Base-by-base conservation (phyloP, 352 stramenopile species). In the Pythium myriotylum region DNA sequence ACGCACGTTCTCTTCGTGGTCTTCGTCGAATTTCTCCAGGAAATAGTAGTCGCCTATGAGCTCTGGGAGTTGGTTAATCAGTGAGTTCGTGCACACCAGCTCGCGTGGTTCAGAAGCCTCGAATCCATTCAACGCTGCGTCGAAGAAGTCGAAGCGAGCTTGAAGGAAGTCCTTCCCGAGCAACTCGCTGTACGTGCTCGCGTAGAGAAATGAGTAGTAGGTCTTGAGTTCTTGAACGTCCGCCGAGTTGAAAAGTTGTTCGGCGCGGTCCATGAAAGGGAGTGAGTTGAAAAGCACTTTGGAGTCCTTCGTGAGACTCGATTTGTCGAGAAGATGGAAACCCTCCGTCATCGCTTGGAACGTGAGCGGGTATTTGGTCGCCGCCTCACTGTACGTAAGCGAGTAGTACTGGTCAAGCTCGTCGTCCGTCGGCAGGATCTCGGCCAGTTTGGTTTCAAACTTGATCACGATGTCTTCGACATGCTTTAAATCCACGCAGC, bases 61-160 rank as follows among this genome's bases (percentile, higher is more conserved):
- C 16, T 67, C 70, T 9, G 79, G 79, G 8, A 89, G 62, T 27
- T 66, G 55, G 26, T 73, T 43, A 2, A 58, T 62, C 14, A 75
- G 43, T 43, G 66, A 42, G 8, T 19, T 35, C 35, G 90, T 77
- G 49, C 84, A 92, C 43, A 86, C 74, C 50, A 86, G 88, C 67
- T 79, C 76, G n/a, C 87, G 70, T 32, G 76, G 45, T 14, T 85
- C 82, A 26, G 77, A 80, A 48, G 68, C 69, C 47, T 88, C 53
- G 24, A 80, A 77, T 10, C 91, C 87, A 0, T 73, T 70, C 32
- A 98, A 68, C 16, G 64, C 76, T 22, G 56, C 54, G 58, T 84
- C 73, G 58, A 92, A 96, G 65, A 98, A 97, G 2, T 94, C 70
- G 69, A 97, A 97, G 40, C 82, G 74, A 7, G 81, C 87, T 14